These are phyloP conservation scores for Plasmodium reichenowi DNA, from an alignment of 169 alveolate genomes.

Conservation along the genomic window DNA sequence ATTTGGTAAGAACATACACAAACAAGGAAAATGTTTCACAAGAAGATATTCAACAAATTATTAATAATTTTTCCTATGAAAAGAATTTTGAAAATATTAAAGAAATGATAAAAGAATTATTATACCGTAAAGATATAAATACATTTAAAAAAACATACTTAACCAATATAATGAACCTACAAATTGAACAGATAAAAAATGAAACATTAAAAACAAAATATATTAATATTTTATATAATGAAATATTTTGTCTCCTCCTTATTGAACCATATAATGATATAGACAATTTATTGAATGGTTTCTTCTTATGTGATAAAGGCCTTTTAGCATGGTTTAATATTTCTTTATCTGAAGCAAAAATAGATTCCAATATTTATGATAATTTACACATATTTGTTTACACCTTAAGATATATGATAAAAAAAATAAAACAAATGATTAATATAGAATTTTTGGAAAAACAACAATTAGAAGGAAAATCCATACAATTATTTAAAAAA, in stretches of 20 bases:
- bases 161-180: constrained; percentile 20
- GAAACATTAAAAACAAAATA: constrained; percentile 24
- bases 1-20: constrained; percentile 12
- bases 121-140: constrained; percentile 18
- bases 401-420: constrained; percentile 36
- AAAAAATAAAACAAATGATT: background rate
- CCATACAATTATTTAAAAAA: constrained; percentile 10
- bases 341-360: background rate
- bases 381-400: constrained; percentile 15
- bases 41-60: constrained; percentile 30
- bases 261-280: constrained; percentile 43
- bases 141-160: constrained; percentile 1
- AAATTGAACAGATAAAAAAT: constrained; percentile 24
- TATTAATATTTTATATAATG: constrained; percentile 39
- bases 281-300: constrained; percentile 40
- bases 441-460: constrained; percentile 3
- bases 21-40: background rate
- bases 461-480: background rate
- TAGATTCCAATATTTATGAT: background rate
- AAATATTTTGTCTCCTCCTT: constrained; percentile 34
- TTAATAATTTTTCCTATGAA: background rate
- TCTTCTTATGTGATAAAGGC: constrained; percentile 41
- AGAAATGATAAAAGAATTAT: constrained; percentile 9
- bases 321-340: constrained; percentile 27
- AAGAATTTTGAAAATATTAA: constrained; percentile 31